Evolutionary conservation across 768 basidiomycete species (phyloP).

Genomic region (Ephemerocybe angulata): DNA sequence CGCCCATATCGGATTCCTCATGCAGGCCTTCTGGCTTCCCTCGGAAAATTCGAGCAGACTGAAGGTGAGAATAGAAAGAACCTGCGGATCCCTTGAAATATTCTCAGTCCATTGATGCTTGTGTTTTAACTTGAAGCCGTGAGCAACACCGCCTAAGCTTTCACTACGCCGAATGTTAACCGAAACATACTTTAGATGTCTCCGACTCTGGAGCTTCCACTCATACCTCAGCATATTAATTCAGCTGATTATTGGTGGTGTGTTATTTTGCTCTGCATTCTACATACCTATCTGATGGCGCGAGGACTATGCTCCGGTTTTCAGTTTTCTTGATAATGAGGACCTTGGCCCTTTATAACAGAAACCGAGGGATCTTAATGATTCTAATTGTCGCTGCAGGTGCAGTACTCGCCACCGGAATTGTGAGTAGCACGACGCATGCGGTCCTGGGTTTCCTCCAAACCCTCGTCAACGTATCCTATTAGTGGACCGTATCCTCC

Average conservation of each 20-base stretch:
- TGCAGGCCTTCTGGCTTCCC: conserved; percentile 32
- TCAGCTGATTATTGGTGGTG: conserved; percentile 36
- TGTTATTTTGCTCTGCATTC: conserved; percentile 10
- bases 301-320: too few relatives aligned
- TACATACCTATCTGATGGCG: background rate
- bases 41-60: conserved; percentile 15
- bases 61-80: conserved; percentile 14
- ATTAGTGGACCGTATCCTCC: too few relatives aligned
- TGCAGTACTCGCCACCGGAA: conserved; percentile 27
- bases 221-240: conserved; percentile 29
- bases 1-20: conserved; percentile 34
- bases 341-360: conserved; percentile 39
- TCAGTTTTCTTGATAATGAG: conserved; percentile 37
- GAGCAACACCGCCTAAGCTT: too few relatives aligned
- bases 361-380: conserved; percentile 23
- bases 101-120: too few relatives aligned
- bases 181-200: conserved; percentile 20
- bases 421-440: conserved; percentile 12
- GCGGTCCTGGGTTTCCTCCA: background rate
- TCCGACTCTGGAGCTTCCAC: conserved; percentile 21
- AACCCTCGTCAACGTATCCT: too few relatives aligned
- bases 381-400: conserved; percentile 24
- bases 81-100: background rate
- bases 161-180: background rate
- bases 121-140: too few relatives aligned